Conservation (phyloP, 768 basidiomycete genomes). For the Termitomyces sp. region DNA sequence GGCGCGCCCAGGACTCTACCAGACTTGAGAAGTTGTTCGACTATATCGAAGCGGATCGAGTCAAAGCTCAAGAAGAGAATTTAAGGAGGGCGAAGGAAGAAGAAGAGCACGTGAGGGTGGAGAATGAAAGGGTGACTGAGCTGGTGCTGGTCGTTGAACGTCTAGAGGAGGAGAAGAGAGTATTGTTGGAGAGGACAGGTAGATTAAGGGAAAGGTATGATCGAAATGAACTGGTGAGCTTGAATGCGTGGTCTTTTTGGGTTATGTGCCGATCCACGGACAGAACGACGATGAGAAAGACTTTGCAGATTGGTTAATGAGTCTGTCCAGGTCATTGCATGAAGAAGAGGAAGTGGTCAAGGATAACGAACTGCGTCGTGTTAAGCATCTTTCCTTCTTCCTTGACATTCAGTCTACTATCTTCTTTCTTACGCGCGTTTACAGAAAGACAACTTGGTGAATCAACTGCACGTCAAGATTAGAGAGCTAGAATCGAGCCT, state of each 20-base stretch:
- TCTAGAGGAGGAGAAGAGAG: conserved; percentile 19
- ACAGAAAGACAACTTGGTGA: conserved; percentile 33
- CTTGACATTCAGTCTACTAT: background rate
- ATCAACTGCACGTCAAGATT: conserved; percentile 37
- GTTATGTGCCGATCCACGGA: background rate
- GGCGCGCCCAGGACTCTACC: conserved; percentile 15
- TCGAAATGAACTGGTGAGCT: conserved; percentile 36
- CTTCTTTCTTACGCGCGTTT: background rate
- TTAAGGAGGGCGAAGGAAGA: conserved; percentile 9
- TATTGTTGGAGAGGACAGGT: conserved; percentile 18
- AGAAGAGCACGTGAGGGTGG: conserved; percentile 9
- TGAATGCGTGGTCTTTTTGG: background rate
- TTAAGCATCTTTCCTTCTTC: conserved; percentile 16
- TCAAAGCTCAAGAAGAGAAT: conserved; percentile 7
- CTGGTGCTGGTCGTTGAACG: conserved; percentile 13
- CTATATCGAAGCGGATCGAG: conserved; percentile 7
- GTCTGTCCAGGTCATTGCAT: conserved; percentile 26
- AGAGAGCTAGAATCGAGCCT: conserved; percentile 38
- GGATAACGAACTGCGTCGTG: conserved; percentile 44
- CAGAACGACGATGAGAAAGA: background rate
- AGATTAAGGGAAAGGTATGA: conserved; percentile 1
- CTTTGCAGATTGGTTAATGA: background rate
- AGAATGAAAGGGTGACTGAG: conserved; percentile 9
- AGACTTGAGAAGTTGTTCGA: conserved; percentile 10
- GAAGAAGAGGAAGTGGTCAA: conserved; percentile 20